Percentiles rank a stretch among this genome's conserved stretches.
These are phyloP conservation scores for Phaffomyces antillensis DNA, from an alignment of 805 yeast species.

Conservation along the genomic window DNA sequence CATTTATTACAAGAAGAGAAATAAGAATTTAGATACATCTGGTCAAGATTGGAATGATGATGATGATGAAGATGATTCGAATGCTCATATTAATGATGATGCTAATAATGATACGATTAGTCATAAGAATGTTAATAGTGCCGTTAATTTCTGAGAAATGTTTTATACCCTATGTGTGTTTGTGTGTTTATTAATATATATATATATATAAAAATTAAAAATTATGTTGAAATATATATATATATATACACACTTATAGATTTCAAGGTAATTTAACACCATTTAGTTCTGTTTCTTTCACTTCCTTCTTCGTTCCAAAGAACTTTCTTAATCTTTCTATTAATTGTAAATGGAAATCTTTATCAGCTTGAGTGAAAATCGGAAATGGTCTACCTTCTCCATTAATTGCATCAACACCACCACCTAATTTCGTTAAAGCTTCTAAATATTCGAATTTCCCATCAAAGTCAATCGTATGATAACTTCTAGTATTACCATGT, in stretches of 20 bases:
- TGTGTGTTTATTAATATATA: too few relatives aligned
- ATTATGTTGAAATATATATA: too few relatives aligned
- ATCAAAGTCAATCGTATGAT: constrained; percentile 29
- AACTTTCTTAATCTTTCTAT: constrained; percentile 11
- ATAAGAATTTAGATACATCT: constrained; percentile 15
- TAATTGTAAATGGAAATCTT: constrained; percentile 11
- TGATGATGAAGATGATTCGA: constrained; percentile 2
- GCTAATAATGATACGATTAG: neutral
- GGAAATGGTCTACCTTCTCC: constrained; percentile 21
- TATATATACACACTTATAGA: too few relatives aligned
- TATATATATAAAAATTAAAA: too few relatives aligned
- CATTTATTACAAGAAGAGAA: constrained; percentile 14
- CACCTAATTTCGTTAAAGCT: constrained; percentile 23
- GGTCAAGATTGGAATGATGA: constrained; percentile 23
- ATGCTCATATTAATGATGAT: neutral
- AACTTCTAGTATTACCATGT: constrained; percentile 23
- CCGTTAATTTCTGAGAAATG: constrained; percentile 16
- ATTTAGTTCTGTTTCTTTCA: neutral
- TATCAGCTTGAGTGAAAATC: constrained; percentile 21
- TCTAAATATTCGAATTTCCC: constrained; percentile 24
- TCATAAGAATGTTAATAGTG: constrained; percentile 13
- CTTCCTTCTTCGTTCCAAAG: constrained; percentile 6
- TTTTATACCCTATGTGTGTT: too few relatives aligned
- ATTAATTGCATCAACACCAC: constrained; percentile 12
- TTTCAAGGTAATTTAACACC: neutral